These are phyloP conservation scores for Oryza meridionalis DNA, from an alignment of 176 grass and related monocot genomes.

Conservation along the genomic window DNA sequence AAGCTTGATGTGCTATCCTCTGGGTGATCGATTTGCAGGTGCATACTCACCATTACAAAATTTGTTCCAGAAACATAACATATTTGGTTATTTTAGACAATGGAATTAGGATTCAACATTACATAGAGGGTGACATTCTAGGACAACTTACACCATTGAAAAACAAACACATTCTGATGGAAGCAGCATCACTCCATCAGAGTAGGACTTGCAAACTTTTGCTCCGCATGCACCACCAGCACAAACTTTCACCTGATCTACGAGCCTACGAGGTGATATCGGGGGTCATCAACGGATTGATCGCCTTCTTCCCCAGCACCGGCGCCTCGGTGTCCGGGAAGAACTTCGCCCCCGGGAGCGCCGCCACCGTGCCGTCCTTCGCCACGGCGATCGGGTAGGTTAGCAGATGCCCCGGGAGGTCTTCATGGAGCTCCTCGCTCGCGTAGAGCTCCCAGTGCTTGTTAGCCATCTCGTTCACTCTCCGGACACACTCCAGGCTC, in stretches of 20 bases:
- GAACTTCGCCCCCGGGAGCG: not conserved
- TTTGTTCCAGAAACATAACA: not conserved
- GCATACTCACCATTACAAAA: not conserved
- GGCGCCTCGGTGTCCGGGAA: not conserved
- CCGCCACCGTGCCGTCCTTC: not conserved
- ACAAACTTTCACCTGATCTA: not conserved
- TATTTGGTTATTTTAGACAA: not conserved
- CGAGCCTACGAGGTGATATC: not conserved
- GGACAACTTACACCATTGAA: not conserved
- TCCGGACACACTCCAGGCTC: not conserved
- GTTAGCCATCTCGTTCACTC: not conserved
- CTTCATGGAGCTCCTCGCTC: not conserved
- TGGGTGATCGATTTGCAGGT: no score
- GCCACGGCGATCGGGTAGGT: not conserved
- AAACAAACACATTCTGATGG: not conserved
- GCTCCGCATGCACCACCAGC: not conserved
- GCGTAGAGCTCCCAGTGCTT: not conserved
- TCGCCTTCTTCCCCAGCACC: constrained; percentile 7
- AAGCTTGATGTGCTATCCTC: no score
- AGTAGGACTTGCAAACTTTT: not conserved
- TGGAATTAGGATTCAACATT: not conserved
- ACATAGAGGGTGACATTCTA: not conserved
- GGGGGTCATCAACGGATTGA: not conserved
- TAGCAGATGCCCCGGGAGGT: not conserved
- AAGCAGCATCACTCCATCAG: not conserved